A percentile compares a stretch with the other conserved stretches of the same genome.
Conservation (phyloP, 768 basidiomycete genomes). For the Porpolomopsis calyptriformis region DNA sequence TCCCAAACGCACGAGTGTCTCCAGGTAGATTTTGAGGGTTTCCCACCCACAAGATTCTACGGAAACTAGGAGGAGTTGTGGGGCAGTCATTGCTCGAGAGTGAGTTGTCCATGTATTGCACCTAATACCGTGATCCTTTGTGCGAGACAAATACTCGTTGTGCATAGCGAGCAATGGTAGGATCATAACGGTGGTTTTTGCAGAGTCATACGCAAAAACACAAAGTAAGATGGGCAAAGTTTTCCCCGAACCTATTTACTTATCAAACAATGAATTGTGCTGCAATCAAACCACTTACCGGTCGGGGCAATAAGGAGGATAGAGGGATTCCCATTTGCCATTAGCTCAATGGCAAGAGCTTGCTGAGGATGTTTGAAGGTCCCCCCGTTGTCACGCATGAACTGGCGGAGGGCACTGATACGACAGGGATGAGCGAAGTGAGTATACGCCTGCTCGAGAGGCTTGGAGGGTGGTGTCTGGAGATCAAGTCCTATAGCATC, state of each 20-base stretch:
- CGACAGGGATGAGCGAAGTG: slow-evolving; percentile 2
- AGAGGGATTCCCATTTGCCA: neutral
- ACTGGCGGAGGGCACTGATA: neutral
- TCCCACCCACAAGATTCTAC: slow-evolving; percentile 2
- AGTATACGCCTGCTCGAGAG: neutral
- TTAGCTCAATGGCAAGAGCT: slow-evolving; percentile 1
- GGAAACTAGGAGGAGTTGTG: slow-evolving; percentile 1
- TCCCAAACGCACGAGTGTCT: neutral
- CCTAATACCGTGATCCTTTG: neutral
- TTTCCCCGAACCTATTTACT: slow-evolving; percentile 10
- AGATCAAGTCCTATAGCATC: neutral
- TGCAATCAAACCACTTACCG: slow-evolving; percentile 7
- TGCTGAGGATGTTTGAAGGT: slow-evolving; percentile 4
- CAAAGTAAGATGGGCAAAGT: slow-evolving; percentile 9
- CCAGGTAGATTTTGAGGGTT: neutral
- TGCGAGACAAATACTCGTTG: slow-evolving; percentile 7
- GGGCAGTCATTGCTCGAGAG: neutral
- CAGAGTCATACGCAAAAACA: slow-evolving; percentile 9
- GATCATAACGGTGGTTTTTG: slow-evolving; percentile 9
- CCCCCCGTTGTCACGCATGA: neutral
- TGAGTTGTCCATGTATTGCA: slow-evolving; percentile 5
- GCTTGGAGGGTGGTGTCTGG: neutral
- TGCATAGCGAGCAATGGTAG: slow-evolving; percentile 13
- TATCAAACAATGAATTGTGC: slow-evolving; percentile 3
- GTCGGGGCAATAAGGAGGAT: neutral